phyloP scores from a whole-genome alignment of 768 basidiomycete genomes.

The Suillus alpinus region DNA sequence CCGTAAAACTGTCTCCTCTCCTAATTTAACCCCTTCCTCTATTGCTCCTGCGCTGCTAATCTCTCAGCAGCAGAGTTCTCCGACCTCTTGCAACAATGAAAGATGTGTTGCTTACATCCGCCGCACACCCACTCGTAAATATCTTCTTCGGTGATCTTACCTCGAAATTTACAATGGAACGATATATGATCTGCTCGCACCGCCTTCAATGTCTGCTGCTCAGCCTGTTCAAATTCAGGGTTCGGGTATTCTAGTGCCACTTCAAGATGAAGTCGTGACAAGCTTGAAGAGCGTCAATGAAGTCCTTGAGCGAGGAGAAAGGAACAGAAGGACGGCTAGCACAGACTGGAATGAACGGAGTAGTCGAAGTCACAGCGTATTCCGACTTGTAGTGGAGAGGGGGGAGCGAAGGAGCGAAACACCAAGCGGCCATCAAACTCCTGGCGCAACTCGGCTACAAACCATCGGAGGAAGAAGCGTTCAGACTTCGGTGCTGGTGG shows the following conservation, averaged over 20 bases:
- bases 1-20: too few relatives aligned
- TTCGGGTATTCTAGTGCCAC: conserved; percentile 64
- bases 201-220: conserved; percentile 48
- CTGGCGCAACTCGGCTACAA: conserved; percentile 66
- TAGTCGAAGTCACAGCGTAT: conserved; percentile 92
- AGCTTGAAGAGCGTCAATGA: conserved; percentile 83
- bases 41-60: too few relatives aligned
- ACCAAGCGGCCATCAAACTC: conserved; percentile 47
- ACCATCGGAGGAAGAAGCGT: conserved; percentile 78
- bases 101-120: conserved; percentile 83
- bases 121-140: conserved; percentile 76
- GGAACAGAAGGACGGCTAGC: conserved; percentile 83
- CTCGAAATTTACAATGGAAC: conserved; percentile 97
- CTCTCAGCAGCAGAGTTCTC: too few relatives aligned
- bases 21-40: too few relatives aligned
- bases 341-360: conserved; percentile 99
- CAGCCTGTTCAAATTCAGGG: conserved; percentile 77
- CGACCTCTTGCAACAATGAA: too few relatives aligned
- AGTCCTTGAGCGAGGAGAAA: conserved; percentile 82
- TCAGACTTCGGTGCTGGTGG: conserved; percentile 70
- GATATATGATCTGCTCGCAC: conserved; percentile 82
- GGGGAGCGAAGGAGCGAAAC: conserved; percentile 42
- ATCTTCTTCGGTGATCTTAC: conserved; percentile 93
- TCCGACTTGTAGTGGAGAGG: conserved; percentile 86
- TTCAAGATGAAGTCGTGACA: conserved; percentile 92